Conservation (phyloP, 805 yeast genomes). For the Saturnispora besseyi region DNA sequence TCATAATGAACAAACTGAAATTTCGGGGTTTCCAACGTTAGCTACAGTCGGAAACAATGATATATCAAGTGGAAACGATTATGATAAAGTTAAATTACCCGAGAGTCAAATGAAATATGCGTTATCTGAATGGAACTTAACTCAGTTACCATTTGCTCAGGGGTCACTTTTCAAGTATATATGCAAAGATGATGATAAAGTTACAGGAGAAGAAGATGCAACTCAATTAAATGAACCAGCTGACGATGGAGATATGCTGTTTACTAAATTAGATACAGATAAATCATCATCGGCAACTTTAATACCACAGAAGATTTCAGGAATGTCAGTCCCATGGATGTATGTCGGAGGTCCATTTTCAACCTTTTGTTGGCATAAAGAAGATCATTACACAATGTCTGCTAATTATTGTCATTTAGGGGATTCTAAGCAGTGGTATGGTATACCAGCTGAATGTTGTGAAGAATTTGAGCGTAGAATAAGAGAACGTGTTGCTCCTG, state of each 20-base stretch:
- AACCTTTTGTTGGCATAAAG: slow-evolving; percentile 96
- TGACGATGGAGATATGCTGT: not conserved
- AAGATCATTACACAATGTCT: slow-evolving; percentile 85
- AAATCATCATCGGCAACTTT: slow-evolving; percentile 27
- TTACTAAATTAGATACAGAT: slow-evolving; percentile 23
- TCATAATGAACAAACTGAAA: slow-evolving; percentile 51
- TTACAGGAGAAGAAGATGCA: not conserved
- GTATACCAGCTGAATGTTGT: slow-evolving; percentile 65
- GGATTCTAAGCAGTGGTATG: slow-evolving; percentile 88
- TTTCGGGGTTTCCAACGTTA: slow-evolving; percentile 65
- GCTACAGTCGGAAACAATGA: not conserved
- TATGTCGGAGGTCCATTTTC: slow-evolving; percentile 84
- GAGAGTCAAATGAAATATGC: slow-evolving; percentile 28
- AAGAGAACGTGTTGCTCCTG: slow-evolving; percentile 52
- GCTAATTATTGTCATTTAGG: slow-evolving; percentile 92
- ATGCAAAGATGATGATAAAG: slow-evolving; percentile 6
- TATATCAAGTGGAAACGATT: slow-evolving; percentile 3
- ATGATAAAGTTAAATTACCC: slow-evolving; percentile 15
- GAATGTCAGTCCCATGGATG: slow-evolving; percentile 95
- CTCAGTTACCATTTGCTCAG: slow-evolving; percentile 58
- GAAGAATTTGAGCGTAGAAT: slow-evolving; percentile 44
- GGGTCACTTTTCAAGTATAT: slow-evolving; percentile 64
- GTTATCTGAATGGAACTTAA: slow-evolving; percentile 66
- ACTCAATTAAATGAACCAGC: not conserved
- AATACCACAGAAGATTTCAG: slow-evolving; percentile 44